Evolutionary conservation across 1,139 yeast genomes (phyloP).

Genomic region (Hyphopichia fennica): DNA sequence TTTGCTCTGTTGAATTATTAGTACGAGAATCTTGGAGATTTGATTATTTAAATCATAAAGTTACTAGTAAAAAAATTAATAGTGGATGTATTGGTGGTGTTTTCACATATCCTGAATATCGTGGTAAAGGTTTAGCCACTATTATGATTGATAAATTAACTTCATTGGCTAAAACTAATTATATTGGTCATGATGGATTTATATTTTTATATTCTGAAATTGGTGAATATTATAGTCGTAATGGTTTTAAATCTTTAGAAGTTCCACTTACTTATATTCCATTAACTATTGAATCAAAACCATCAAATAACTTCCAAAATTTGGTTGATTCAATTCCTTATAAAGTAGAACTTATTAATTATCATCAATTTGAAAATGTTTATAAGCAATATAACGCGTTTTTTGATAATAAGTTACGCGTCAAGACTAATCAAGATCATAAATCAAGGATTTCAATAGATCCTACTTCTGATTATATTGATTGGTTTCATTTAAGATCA

Average conservation of each 20-base stretch:
- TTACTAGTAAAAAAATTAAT: constrained; percentile 25
- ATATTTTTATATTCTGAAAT: constrained; percentile 68
- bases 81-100: constrained; percentile 66
- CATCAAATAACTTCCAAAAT: neutral
- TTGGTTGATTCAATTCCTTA: constrained; percentile 24
- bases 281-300: constrained; percentile 5
- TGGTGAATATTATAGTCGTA: constrained; percentile 61
- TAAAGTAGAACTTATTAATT: constrained; percentile 20
- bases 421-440: constrained; percentile 22
- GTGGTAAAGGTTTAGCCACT: constrained; percentile 68
- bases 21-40: constrained; percentile 28
- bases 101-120: constrained; percentile 53
- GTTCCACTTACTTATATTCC: constrained; percentile 39
- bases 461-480: constrained; percentile 32
- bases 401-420: constrained; percentile 15
- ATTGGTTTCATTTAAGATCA: constrained; percentile 48
- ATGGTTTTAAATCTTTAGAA: constrained; percentile 56
- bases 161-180: constrained; percentile 20
- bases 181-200: constrained; percentile 39
- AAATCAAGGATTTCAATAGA: constrained; percentile 28
- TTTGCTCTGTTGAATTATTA: constrained; percentile 40
- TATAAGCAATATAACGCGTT: constrained; percentile 23
- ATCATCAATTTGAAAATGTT: constrained; percentile 31
- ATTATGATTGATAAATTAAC: constrained; percentile 55
- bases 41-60: constrained; percentile 11